Percentiles rank a stretch among this genome's conserved stretches.
Evolutionary conservation across 208 protist genomes (phyloP).

Genomic region (Leishmania gerbilli): DNA sequence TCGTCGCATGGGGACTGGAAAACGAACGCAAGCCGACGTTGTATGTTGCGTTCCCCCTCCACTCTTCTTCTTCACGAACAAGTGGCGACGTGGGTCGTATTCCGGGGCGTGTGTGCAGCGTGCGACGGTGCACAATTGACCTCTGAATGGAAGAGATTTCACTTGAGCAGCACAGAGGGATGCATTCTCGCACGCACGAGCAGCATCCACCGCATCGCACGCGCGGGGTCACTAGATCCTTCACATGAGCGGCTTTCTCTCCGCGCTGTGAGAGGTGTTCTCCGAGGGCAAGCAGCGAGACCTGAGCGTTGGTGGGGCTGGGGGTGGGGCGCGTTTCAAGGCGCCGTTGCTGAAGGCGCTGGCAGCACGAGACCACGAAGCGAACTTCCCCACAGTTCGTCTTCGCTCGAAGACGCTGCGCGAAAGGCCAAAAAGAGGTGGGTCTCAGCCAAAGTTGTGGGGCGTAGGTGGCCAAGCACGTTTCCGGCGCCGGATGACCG

Average conservation of each 20-base stretch:
- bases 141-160: not conserved
- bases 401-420: conserved; percentile 84
- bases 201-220: not conserved
- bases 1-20: not conserved
- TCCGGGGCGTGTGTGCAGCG: not conserved
- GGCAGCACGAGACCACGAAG: conserved; percentile 62
- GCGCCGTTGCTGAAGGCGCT: conserved; percentile 86
- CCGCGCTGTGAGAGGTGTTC: conserved; percentile 58
- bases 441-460: conserved; percentile 84
- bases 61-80: not conserved
- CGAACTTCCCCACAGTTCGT: conserved; percentile 76
- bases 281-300: conserved; percentile 66
- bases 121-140: not conserved
- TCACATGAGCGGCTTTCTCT: conserved; percentile 56
- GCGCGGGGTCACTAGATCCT: not conserved
- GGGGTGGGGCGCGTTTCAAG: conserved; percentile 85
- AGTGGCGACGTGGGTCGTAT: not conserved
- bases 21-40: not conserved
- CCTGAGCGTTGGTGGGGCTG: conserved; percentile 71
- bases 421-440: conserved; percentile 35
- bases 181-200: too few relatives aligned
- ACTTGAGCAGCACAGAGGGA: not conserved
- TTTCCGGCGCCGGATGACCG: conserved; percentile 72
- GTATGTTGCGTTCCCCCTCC: not conserved
- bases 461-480: conserved; percentile 78